These are phyloP conservation scores for Micractinium sp. DNA, from an alignment of 139 green algal genomes.

Conservation along the genomic window DNA sequence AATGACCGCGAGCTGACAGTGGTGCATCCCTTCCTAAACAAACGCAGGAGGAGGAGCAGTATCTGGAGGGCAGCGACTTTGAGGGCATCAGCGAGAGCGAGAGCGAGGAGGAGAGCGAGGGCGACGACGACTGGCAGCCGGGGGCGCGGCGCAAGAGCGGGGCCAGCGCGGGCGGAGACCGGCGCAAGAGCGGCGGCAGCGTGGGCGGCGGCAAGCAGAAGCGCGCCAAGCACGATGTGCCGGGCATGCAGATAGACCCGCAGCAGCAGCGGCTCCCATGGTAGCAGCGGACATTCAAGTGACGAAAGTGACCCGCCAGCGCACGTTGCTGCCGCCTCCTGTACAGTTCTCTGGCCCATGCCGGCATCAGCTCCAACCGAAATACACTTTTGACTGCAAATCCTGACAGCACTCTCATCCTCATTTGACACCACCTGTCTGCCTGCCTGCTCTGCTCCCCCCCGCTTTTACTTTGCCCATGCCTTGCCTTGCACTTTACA, in stretches of 20 bases:
- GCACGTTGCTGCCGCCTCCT: background rate
- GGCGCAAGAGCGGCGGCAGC: background rate
- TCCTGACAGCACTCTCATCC: background rate
- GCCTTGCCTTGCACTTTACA: no score
- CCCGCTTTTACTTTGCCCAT: no score
- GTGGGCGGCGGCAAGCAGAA: background rate
- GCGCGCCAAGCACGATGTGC: background rate
- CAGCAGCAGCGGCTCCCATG: background rate
- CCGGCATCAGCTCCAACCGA: no score
- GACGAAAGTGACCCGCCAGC: background rate
- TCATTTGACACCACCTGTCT: background rate
- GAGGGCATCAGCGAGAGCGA: constrained; percentile 28
- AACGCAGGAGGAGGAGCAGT: constrained; percentile 14
- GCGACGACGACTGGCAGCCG: constrained; percentile 25
- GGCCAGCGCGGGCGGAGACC: background rate
- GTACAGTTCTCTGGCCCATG: no score
- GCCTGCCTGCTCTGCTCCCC: no score
- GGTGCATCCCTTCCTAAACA: background rate
- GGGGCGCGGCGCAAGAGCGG: background rate
- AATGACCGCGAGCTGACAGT: background rate
- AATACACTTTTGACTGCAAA: background rate
- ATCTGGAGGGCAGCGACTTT: constrained; percentile 14
- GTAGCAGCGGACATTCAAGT: background rate
- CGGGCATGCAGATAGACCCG: background rate
- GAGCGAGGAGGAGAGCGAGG: constrained; percentile 5